Percentiles rank a stretch among this genome's conserved stretches.
Evolutionary conservation across 768 basidiomycete genomes (phyloP).

Genomic region (Pholiota molesta): DNA sequence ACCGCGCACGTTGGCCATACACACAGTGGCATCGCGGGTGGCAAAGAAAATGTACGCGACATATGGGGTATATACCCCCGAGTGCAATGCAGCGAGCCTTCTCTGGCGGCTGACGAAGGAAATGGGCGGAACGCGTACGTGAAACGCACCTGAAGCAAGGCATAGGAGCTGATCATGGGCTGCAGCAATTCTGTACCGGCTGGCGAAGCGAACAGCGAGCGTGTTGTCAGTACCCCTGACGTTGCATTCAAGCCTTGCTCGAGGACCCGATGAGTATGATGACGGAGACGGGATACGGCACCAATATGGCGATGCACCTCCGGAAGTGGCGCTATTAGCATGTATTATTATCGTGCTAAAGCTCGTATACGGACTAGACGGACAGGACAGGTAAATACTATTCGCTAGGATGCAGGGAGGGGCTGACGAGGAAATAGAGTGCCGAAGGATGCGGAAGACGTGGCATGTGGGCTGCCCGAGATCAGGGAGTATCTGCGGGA

Average conservation of each 20-base stretch:
- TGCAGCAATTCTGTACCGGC: constrained; percentile 64
- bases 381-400: constrained; percentile 49
- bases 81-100: constrained; percentile 73
- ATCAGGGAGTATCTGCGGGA: constrained; percentile 48
- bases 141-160: constrained; percentile 11
- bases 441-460: constrained; percentile 52
- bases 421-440: constrained; percentile 33
- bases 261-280: constrained; percentile 28
- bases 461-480: constrained; percentile 60
- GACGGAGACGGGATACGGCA: constrained; percentile 46
- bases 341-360: constrained; percentile 74
- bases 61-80: constrained; percentile 70
- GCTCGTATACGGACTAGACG: constrained; percentile 86
- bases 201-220: constrained; percentile 62
- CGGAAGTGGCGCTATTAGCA: constrained; percentile 66
- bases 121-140: constrained; percentile 78
- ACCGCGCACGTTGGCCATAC: constrained; percentile 60
- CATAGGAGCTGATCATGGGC: constrained; percentile 8
- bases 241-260: constrained; percentile 57
- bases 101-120: constrained; percentile 75
- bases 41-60: constrained; percentile 54
- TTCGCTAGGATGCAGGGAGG: constrained; percentile 7
- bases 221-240: constrained; percentile 62
- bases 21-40: constrained; percentile 62
- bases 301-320: constrained; percentile 64